Base-by-base conservation (phyloP, 2,329 filamentous ascomycete genomes). In the Cladosporium sphaerospermum region DNA sequence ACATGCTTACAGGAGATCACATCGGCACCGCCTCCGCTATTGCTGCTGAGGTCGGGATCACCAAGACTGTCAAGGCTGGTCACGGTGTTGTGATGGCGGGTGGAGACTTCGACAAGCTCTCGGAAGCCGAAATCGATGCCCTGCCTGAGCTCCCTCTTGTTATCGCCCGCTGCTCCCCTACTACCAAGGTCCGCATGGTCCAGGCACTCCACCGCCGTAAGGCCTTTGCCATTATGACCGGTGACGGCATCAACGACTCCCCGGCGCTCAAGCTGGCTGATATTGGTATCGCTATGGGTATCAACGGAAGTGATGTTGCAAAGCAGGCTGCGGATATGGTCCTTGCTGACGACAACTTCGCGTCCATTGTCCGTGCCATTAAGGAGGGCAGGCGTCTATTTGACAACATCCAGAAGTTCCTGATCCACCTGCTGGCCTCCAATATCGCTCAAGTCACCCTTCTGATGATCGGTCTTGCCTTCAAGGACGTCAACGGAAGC, bases 1-100 rank as follows among this genome's bases (percentile, higher is more conserved):
- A 76, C 57, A 76, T 76, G 74, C 66, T 76, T 23, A 76, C 74
- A 40, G 74, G 74, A 43, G 74, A 76, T 40, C 73, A 75, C 54
- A 68, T 70, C 32, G 71, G 70, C 48, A 76, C 74, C 4, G 74
- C 74, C 3, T 68, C 64, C 19, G 71, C 73, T 33, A 76, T 76
- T 52, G 74, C 74, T 13, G 67, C 66, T 40, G 71, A 75, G 47
- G 73, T 75, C 32, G 73, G 72, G 28, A 76, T 76, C 37, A 41
- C 54, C 51, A 33, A 53, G 61, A 37, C 61, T 62, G 14, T 43
- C 54, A 40, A 58, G 58, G 14, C 58, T 56, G 18, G 55, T 53
- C 43, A 54, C 56, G 34, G 50, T 59, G 67, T 47, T 9, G 52
- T 71, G 50, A 73, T 73, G 71, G 53, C 70, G 34, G 71, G 71